Percentiles rank a stretch among this genome's conserved stretches.
phyloP scores from a whole-genome alignment of 2,329 filamentous ascomycete species.

The Lecanicillium sp. region DNA sequence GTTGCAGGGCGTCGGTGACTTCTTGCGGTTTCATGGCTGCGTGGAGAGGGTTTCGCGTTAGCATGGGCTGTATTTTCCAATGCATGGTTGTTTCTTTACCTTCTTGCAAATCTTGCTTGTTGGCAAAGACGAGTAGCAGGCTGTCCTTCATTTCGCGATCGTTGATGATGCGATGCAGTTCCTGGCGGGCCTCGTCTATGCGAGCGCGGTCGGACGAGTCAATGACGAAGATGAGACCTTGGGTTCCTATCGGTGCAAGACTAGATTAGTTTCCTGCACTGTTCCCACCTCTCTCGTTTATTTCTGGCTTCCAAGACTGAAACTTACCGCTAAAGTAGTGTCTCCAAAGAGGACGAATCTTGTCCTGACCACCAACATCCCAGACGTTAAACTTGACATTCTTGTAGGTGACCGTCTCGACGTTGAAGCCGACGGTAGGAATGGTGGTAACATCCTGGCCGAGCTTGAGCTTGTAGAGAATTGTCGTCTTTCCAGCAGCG shows the following conservation, averaged over 20 bases:
- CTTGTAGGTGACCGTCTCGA: conserved; percentile 98
- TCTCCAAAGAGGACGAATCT: conserved; percentile 94
- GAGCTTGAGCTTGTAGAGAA: conserved; percentile 98
- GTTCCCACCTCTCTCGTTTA: not conserved
- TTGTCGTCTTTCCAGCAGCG: conserved; percentile 97
- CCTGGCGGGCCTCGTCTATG: conserved; percentile 86
- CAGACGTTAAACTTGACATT: conserved; percentile 99
- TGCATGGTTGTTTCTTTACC: too few species aligned
- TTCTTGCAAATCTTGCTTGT: conserved; percentile 93
- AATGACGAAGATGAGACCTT: conserved; percentile 97
- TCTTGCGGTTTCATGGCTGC: conserved; percentile 71
- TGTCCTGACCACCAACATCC: conserved; percentile 98
- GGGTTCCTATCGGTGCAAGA: conserved; percentile 56
- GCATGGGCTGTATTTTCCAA: not conserved
- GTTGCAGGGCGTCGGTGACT: conserved; percentile 68
- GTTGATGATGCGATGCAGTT: conserved; percentile 95
- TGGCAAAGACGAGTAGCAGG: conserved; percentile 89
- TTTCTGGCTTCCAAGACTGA: too few species aligned
- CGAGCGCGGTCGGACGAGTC: conserved; percentile 88
- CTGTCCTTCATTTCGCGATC: conserved; percentile 97
- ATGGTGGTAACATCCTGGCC: conserved; percentile 98
- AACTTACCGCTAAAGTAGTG: conserved; percentile 79
- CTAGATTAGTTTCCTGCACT: not conserved
- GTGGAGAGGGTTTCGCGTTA: conserved; percentile 2
- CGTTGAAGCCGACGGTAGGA: conserved; percentile 97